Evolutionary conservation across 768 basidiomycete genomes (phyloP).

Genomic region (Podaxis sp.): DNA sequence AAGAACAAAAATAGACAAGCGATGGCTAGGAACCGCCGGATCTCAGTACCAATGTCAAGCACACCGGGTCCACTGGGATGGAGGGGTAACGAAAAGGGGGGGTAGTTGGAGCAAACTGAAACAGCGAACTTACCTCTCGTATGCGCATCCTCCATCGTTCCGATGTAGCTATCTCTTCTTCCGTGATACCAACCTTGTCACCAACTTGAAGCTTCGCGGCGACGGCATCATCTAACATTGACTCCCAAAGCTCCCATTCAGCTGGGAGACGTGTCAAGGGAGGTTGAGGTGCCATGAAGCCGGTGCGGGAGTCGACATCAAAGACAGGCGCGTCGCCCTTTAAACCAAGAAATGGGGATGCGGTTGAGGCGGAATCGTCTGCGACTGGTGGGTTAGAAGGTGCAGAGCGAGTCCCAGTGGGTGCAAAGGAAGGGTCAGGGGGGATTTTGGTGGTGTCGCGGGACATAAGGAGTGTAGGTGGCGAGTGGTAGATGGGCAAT

Average conservation of each 20-base stretch:
- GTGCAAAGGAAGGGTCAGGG: background rate
- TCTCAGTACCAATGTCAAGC: background rate
- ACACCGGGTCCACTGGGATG: background rate
- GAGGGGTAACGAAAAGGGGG: background rate
- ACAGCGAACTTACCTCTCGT: constrained; percentile 33
- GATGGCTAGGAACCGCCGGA: background rate
- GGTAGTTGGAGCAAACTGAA: background rate
- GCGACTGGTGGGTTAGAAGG: background rate
- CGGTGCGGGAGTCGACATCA: constrained; percentile 87
- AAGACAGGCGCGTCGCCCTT: constrained; percentile 71
- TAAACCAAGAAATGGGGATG: constrained; percentile 21
- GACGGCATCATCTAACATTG: constrained; percentile 46
- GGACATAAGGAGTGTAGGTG: background rate
- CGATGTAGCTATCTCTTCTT: constrained; percentile 37
- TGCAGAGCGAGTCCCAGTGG: background rate
- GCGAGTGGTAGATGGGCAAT: background rate
- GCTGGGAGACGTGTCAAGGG: constrained; percentile 60
- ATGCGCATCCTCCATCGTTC: constrained; percentile 52
- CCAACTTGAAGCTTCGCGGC: constrained; percentile 51
- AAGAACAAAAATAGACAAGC: background rate
- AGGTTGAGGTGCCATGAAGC: constrained; percentile 83
- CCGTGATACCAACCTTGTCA: constrained; percentile 40
- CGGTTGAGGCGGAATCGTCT: constrained; percentile 4
- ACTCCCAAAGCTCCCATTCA: constrained; percentile 74
- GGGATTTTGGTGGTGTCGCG: background rate